Percentiles rank a stretch among this genome's conserved stretches.
Evolutionary conservation across 305 asterid species (phyloP).

Genomic region (Striga hermonthica): DNA sequence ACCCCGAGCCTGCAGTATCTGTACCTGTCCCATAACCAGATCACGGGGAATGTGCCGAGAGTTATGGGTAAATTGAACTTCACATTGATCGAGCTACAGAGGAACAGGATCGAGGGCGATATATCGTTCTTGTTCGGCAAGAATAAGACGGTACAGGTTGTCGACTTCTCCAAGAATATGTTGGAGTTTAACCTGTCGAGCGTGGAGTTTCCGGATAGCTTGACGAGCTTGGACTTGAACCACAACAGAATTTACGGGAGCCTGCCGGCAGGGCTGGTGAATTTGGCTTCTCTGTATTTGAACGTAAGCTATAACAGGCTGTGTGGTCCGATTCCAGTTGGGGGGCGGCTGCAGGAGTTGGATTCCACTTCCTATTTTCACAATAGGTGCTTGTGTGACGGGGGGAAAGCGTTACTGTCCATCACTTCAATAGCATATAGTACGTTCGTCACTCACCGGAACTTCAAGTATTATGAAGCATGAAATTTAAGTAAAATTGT

Average conservation of each 20-base stretch:
- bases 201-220: slow-evolving; percentile 13
- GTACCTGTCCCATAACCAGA: slow-evolving; percentile 35
- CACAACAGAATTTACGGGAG: slow-evolving; percentile 10
- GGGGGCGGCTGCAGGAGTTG: not conserved
- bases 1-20: slow-evolving; percentile 17
- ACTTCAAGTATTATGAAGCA: no score
- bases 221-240: slow-evolving; percentile 14
- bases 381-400: slow-evolving; percentile 17
- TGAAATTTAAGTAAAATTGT: no score
- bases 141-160: not conserved
- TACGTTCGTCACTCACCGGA: no score
- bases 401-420: no score
- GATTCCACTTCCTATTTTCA: not conserved
- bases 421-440: no score
- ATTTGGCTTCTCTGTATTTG: not conserved
- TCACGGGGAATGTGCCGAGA: slow-evolving; percentile 36
- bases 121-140: slow-evolving; percentile 8
- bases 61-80: slow-evolving; percentile 24
- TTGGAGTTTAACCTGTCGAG: not conserved
- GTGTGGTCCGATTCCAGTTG: slow-evolving; percentile 9
- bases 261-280: slow-evolving; percentile 11
- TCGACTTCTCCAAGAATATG: not conserved
- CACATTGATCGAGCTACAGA: slow-evolving; percentile 14
- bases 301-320: slow-evolving; percentile 14
- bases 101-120: slow-evolving; percentile 32